Conservation (phyloP, 2,329 filamentous ascomycete species). For the Pseudopyrenochaeta lycopersici region DNA sequence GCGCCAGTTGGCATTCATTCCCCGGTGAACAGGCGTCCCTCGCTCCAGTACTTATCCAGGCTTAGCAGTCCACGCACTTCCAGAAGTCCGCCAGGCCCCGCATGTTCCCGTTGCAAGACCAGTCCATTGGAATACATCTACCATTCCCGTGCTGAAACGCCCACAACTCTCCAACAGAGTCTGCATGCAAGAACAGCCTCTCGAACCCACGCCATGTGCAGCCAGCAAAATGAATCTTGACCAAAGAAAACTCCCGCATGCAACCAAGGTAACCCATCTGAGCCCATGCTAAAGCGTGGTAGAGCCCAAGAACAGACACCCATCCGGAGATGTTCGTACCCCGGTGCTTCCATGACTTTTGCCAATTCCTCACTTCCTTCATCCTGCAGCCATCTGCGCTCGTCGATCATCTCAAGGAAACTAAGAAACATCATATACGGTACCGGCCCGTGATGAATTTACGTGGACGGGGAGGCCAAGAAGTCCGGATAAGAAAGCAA, state of each 20-base stretch:
- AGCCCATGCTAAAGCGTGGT: constrained; percentile 34
- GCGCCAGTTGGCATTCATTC: constrained; percentile 23
- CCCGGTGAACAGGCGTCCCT: constrained; percentile 14
- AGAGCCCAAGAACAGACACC: constrained; percentile 29
- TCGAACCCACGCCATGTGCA: constrained; percentile 22
- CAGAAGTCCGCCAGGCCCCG: constrained; percentile 9
- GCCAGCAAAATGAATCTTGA: constrained; percentile 33
- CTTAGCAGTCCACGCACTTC: constrained; percentile 16
- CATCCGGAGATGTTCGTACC: constrained; percentile 39
- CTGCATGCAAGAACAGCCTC: constrained; percentile 11
- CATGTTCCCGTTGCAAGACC: constrained; percentile 15
- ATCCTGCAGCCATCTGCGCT: constrained; percentile 40
- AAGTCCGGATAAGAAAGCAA: constrained; percentile 43
- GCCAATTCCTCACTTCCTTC: constrained; percentile 36
- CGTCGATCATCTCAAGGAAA: constrained; percentile 37
- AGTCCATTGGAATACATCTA: constrained; percentile 1
- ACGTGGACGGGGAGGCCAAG: constrained; percentile 35
- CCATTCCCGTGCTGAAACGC: constrained; percentile 4
- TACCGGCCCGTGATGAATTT: constrained; percentile 36
- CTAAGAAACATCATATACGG: constrained; percentile 46
- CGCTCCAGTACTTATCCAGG: constrained; percentile 32
- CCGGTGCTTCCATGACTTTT: constrained; percentile 42
- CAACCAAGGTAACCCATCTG: constrained; percentile 40
- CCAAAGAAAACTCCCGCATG: constrained; percentile 48
- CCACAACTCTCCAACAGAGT: background rate